Percentiles rank a stretch among this genome's conserved stretches.
Conservation (phyloP, 1,284 basidiomycete species). For the Ustilago crameri region DNA sequence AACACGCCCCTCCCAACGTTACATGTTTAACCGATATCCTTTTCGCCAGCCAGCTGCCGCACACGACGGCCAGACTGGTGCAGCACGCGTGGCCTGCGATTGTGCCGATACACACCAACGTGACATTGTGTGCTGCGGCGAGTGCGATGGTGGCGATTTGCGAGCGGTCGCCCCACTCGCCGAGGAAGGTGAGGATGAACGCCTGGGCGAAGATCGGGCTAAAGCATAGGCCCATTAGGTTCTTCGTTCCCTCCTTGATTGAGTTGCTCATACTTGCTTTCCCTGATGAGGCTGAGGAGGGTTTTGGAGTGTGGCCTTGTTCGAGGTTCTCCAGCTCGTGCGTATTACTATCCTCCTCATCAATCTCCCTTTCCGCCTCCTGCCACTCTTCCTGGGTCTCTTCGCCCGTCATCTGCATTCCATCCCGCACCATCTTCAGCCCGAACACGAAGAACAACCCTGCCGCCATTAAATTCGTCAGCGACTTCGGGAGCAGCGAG, state of each 20-base stretch:
- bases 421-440: conserved; percentile 57
- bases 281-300: no score
- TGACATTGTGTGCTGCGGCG: conserved; percentile 87
- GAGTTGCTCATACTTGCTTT: neutral
- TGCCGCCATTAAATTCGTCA: conserved; percentile 82
- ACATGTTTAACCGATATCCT: conserved; percentile 70
- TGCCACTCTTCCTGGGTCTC: conserved; percentile 76
- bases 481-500: conserved; percentile 67
- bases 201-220: conserved; percentile 95
- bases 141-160: conserved; percentile 98
- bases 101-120: conserved; percentile 87
- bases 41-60: conserved; percentile 81
- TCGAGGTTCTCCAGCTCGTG: conserved; percentile 73
- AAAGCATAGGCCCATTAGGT: conserved; percentile 83
- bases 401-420: conserved; percentile 56
- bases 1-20: conserved; percentile 81
- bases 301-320: conserved; percentile 13
- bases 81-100: conserved; percentile 88
- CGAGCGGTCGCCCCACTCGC: conserved; percentile 97
- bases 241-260: conserved; percentile 76
- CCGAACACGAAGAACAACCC: conserved; percentile 69
- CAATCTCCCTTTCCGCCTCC: conserved; percentile 74
- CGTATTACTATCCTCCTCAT: conserved; percentile 82
- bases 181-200: conserved; percentile 93
- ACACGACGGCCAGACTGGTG: conserved; percentile 87